Conservation (phyloP, 1,284 basidiomycete genomes). For the Pseudozyma flocculosa region DNA sequence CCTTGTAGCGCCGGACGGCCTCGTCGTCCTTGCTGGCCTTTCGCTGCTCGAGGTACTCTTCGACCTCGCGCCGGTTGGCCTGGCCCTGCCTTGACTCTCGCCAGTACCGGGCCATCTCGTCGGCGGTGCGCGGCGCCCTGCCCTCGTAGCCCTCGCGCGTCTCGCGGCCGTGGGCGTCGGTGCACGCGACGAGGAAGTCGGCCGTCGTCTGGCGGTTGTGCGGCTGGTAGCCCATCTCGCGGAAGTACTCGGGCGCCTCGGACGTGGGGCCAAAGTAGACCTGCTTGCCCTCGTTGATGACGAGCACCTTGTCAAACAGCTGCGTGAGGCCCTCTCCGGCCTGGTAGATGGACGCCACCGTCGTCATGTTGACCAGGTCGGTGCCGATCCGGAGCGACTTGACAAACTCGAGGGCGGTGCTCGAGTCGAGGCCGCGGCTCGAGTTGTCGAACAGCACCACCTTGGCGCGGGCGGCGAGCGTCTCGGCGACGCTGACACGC, state of each 20-base stretch:
- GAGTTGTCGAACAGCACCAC: constrained; percentile 48
- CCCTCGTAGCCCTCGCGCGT: constrained; percentile 52
- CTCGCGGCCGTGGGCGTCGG: constrained; percentile 60
- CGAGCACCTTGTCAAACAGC: constrained; percentile 50
- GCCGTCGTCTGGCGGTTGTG: constrained; percentile 59
- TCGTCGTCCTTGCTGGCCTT: constrained; percentile 10
- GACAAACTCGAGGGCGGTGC: constrained; percentile 49
- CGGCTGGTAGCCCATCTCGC: constrained; percentile 54
- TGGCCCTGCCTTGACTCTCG: constrained; percentile 27
- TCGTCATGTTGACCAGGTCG: constrained; percentile 31
- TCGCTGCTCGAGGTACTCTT: constrained; percentile 31
- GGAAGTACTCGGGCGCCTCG: constrained; percentile 44
- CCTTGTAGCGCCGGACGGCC: constrained; percentile 24
- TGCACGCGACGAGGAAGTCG: constrained; percentile 59
- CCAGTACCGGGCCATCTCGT: constrained; percentile 42
- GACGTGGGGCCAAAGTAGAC: constrained; percentile 47
- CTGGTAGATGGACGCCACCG: constrained; percentile 47
- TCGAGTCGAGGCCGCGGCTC: constrained; percentile 48
- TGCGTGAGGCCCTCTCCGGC: constrained; percentile 45
- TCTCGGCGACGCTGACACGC: constrained; percentile 47
- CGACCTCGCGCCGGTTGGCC: constrained; percentile 27
- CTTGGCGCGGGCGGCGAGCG: constrained; percentile 58
- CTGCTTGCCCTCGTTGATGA: constrained; percentile 54
- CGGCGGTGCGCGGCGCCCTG: constrained; percentile 41
- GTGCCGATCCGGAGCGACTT: constrained; percentile 44